Conservation (phyloP, 2,329 filamentous ascomycete species). For the Apiospora marii region DNA sequence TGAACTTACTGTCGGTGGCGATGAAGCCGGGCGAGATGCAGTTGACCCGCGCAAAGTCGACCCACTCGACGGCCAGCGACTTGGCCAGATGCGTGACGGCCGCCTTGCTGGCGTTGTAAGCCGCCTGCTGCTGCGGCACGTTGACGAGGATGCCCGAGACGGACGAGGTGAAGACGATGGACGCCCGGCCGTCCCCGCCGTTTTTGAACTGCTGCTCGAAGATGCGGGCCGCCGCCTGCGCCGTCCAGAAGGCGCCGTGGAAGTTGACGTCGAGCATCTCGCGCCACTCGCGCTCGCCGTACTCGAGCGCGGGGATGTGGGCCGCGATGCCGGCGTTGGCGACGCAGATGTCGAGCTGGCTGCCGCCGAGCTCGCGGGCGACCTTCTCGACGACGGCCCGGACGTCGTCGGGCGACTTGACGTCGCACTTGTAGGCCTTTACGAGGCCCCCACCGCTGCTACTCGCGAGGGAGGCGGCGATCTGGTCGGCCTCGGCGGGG, state of each 20-base stretch:
- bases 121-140: slow-evolving; percentile 50
- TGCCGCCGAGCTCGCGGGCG: slow-evolving; percentile 46
- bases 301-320: slow-evolving; percentile 48
- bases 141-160: slow-evolving; percentile 51
- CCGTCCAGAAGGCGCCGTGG: slow-evolving; percentile 52
- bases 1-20: slow-evolving; percentile 39
- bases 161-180: slow-evolving; percentile 50
- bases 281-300: slow-evolving; percentile 48
- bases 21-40: slow-evolving; percentile 48
- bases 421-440: slow-evolving; percentile 48
- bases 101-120: slow-evolving; percentile 53
- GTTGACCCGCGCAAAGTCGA: slow-evolving; percentile 50
- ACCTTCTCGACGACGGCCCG: slow-evolving; percentile 43
- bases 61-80: slow-evolving; percentile 53
- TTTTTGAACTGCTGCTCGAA: slow-evolving; percentile 44
- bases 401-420: slow-evolving; percentile 41
- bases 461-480: slow-evolving; percentile 34
- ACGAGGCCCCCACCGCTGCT: slow-evolving; percentile 33
- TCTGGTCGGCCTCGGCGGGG: slow-evolving; percentile 35
- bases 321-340: slow-evolving; percentile 51
- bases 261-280: slow-evolving; percentile 50
- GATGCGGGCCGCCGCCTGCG: slow-evolving; percentile 49
- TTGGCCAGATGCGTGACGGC: slow-evolving; percentile 50
- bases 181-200: slow-evolving; percentile 38
- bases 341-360: slow-evolving; percentile 49